phyloP scores from a whole-genome alignment of 1,139 yeast species.

The Geotrichum phurueaensis region DNA sequence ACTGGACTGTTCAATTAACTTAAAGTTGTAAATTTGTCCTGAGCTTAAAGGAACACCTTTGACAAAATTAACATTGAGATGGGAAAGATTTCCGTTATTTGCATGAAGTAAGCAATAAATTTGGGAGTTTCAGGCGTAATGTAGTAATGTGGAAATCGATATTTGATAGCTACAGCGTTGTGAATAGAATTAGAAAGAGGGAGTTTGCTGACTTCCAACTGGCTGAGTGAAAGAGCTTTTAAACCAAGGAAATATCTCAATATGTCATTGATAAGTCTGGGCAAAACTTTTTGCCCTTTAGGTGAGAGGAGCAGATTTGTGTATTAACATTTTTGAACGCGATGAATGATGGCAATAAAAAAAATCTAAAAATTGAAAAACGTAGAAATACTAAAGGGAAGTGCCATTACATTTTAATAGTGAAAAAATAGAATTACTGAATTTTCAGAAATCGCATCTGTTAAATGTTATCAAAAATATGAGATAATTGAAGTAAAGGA shows the following conservation, averaged over 20 bases:
- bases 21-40: conserved; percentile 9
- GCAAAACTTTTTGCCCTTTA: too few relatives aligned
- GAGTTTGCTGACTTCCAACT: background rate
- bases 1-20: background rate
- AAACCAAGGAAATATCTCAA: background rate
- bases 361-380: background rate
- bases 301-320: background rate
- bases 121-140: background rate
- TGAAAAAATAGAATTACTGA: too few relatives aligned
- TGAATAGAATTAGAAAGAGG: background rate
- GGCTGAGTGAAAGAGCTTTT: background rate
- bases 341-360: background rate
- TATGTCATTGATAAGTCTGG: background rate
- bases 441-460: too few relatives aligned
- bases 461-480: too few relatives aligned
- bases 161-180: background rate
- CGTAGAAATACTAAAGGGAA: too few relatives aligned
- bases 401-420: too few relatives aligned
- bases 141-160: background rate
- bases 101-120: background rate
- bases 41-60: background rate
- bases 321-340: background rate
- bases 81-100: background rate
- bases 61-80: background rate
- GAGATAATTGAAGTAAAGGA: too few relatives aligned